Base-by-base conservation (phyloP, 2,329 filamentous ascomycete genomes). In the Sporothrix pallida region DNA sequence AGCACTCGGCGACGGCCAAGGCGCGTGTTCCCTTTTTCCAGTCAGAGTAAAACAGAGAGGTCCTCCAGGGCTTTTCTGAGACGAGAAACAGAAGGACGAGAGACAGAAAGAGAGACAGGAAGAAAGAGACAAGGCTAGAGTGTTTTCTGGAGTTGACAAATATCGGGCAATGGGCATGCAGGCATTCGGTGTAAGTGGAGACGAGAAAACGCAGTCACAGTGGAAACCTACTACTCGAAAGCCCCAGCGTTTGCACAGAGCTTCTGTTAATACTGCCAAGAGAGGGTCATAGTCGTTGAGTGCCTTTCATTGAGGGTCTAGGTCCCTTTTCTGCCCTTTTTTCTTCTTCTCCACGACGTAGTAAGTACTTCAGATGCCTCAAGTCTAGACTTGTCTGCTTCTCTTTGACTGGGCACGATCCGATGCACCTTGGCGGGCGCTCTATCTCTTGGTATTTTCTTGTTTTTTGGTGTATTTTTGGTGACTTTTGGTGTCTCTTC, bases 191-290 rank as follows among this genome's bases (percentile, higher is more conserved):
- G 20, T 46, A 17, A 63, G 31, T 37, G 31, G 31, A 37, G 31
- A 37, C 31, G 23, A 26, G 23, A 37, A 7, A 37, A 37, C 7
- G 31, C 31, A 37, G 4, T 7, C 31, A 37, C 31, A 37, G 31
- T 37, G 31, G 31, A 37, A 37, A 37, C 3, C 31, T 37, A 37
- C 31, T 7, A 37, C 31, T 37, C 31, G 31, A 37, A 5, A 37
- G 31, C 31, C 31, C 31, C 31, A 37, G 31, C 31, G 31, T 37
- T 37, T 37, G 44, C 65, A 54, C 46, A n/a, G 15, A 52, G 65
- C 65, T 69, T 48, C 9, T 37, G 23, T 23, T 26, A 52, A 37
- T 23, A 46, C 44, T 23, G 65, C 65, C 65, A 69, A 69, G 46
- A 69, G 26, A 56, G 67, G 42, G 26, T 52, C 23, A 50, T 20